A percentile compares a stretch with the other conserved stretches of the same genome.
Evolutionary conservation across 371 early-diverging fungal species (phyloP).

Genomic region (Mucor indicus): DNA sequence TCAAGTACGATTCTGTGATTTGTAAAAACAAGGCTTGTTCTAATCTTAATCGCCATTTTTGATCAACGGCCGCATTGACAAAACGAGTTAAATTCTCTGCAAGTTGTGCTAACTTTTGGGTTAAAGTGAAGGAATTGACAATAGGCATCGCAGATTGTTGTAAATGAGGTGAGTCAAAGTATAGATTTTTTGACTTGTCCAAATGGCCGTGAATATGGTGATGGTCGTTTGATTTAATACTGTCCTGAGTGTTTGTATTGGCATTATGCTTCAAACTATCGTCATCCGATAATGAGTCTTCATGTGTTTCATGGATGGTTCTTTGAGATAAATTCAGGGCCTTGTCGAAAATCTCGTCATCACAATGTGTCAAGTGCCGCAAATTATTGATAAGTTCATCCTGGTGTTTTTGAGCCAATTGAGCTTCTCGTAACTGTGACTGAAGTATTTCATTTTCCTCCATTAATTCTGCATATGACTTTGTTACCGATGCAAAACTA

Average conservation of each 20-base stretch:
- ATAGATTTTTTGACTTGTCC: background rate
- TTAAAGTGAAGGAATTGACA: slow-evolving; percentile 34
- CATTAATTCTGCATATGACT: slow-evolving; percentile 44
- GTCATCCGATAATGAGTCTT: background rate
- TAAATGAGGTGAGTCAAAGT: background rate
- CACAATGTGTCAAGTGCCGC: slow-evolving; percentile 30
- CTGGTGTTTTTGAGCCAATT: slow-evolving; percentile 41
- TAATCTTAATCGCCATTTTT: slow-evolving; percentile 13
- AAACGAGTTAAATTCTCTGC: slow-evolving; percentile 37
- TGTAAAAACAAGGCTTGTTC: slow-evolving; percentile 37
- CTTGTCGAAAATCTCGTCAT: slow-evolving; percentile 33
- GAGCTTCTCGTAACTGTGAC: slow-evolving; percentile 34
- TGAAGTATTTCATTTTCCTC: slow-evolving; percentile 50
- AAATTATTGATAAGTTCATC: slow-evolving; percentile 39
- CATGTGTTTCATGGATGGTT: slow-evolving; percentile 2
- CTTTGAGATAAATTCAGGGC: slow-evolving; percentile 32
- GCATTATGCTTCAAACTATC: background rate
- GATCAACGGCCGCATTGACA: slow-evolving; percentile 19
- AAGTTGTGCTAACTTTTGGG: slow-evolving; percentile 33
- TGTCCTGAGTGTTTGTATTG: background rate
- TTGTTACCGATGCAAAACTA: slow-evolving; percentile 40
- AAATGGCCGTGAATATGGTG: background rate
- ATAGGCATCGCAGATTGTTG: slow-evolving; percentile 9
- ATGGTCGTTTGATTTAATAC: background rate
- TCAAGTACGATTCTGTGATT: slow-evolving; percentile 31